Percentiles rank a stretch among this genome's conserved stretches.
Evolutionary conservation across 2,329 filamentous ascomycete genomes (phyloP).

Genomic region (Coniosporium tulheliwenetii): DNA sequence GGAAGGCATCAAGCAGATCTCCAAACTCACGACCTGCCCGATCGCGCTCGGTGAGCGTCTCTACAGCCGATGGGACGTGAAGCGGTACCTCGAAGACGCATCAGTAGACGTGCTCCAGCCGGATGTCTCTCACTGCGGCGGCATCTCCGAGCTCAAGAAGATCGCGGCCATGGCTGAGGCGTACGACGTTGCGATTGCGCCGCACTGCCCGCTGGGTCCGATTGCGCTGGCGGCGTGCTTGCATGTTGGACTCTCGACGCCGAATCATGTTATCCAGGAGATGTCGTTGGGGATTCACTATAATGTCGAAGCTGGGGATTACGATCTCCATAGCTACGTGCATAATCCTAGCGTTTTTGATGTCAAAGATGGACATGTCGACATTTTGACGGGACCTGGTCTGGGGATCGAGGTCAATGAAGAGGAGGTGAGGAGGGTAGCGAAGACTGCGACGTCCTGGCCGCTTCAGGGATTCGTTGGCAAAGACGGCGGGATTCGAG

Average conservation of each 20-base stretch:
- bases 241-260: constrained; percentile 45
- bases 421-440: constrained; percentile 44
- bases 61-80: constrained; percentile 56
- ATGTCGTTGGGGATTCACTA: constrained; percentile 73
- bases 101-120: constrained; percentile 58
- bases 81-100: constrained; percentile 50
- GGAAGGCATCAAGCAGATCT: constrained; percentile 46
- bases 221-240: constrained; percentile 57
- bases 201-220: constrained; percentile 58
- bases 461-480: constrained; percentile 50
- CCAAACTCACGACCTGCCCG: constrained; percentile 39
- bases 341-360: constrained; percentile 13
- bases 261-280: constrained; percentile 60
- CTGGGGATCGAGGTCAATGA: constrained; percentile 37
- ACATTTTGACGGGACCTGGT: constrained; percentile 11
- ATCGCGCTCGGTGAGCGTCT: constrained; percentile 58
- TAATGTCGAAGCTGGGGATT: constrained; percentile 44
- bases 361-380: constrained; percentile 13
- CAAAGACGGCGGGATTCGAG: constrained; percentile 48
- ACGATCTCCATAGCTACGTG: constrained; percentile 35
- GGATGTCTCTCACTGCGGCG: constrained; percentile 54
- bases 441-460: constrained; percentile 47
- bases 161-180: constrained; percentile 57
- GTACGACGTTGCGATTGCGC: constrained; percentile 54
- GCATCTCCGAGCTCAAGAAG: constrained; percentile 53